Base-by-base conservation (phyloP, 768 basidiomycete genomes). In the Boletus reticuloceps region DNA sequence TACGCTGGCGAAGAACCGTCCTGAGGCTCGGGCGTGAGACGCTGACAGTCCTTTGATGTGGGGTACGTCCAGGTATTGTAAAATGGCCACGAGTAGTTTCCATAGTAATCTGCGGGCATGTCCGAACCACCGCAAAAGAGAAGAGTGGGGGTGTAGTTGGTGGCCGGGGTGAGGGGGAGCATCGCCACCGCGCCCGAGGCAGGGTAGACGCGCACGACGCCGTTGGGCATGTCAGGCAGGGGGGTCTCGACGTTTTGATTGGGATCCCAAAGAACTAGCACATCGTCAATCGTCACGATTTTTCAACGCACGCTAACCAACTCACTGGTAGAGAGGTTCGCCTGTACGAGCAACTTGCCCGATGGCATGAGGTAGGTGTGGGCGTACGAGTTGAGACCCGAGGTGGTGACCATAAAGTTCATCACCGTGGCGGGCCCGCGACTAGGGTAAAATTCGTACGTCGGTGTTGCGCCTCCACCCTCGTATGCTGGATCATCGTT, bases 61-160 rank as follows among this genome's bases (percentile, higher is more conserved):
- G 86, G 86, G 59, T 83, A 79, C 2, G 79, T 72, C 83, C 83
- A 91, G 1, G 89, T 90, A 71, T 93, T 82, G 68, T 83, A 82
- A 57, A 75, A 79, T 7, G 91, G 89, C 68, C 73, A 82, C 3
- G 83, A 77, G 65, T 92, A 94, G 70, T 91, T 81, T 47, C 92
- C 92, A 75, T 85, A 96, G 43, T 75, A 76, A 9, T 77, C 75
- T 16, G 83, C 85, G 4, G 85, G 76, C 81, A 96, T 87, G 68
- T 88, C 79, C 10, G 83, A 82, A 27, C 96, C 96, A 47, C 95
- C 95, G 60, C 95, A 98, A 73, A 98, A 95, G 42, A 98, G 64
- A 42, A 97, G 68, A 0, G 92, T 91, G 0, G 88, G 91, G 0
- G 79, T 82, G 69, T 91, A 98, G 67, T 91, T 88, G 74, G 96